phyloP scores from a whole-genome alignment of 768 basidiomycete genomes.

The Amylocystis lapponica region DNA sequence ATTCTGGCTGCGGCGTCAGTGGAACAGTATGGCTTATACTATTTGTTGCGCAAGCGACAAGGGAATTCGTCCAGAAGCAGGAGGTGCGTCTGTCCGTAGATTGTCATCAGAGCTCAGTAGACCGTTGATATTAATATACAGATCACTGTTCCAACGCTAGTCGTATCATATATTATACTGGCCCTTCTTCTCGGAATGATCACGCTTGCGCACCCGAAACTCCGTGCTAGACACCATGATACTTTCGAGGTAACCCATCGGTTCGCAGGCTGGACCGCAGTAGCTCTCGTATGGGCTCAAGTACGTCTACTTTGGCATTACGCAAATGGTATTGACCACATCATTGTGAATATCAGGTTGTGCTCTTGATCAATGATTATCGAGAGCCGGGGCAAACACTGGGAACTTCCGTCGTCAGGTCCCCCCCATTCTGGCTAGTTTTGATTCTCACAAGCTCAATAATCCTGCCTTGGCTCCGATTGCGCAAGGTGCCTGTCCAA shows the following conservation, averaged over 20 bases:
- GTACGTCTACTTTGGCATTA: conserved; percentile 19
- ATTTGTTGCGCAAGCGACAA: conserved; percentile 45
- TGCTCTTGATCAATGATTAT: conserved; percentile 49
- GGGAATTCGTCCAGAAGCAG: conserved; percentile 33
- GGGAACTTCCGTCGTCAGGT: conserved; percentile 33
- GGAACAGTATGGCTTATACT: conserved; percentile 45
- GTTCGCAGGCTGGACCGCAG: conserved; percentile 49
- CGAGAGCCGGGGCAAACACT: conserved; percentile 29
- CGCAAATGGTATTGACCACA: background rate
- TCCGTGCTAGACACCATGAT: conserved; percentile 42
- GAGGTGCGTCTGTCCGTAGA: conserved; percentile 23
- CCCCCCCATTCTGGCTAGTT: conserved; percentile 49
- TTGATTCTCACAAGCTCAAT: conserved; percentile 47
- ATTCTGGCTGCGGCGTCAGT: conserved; percentile 48
- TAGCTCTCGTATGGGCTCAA: conserved; percentile 45
- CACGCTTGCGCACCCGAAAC: conserved; percentile 41
- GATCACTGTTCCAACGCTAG: conserved; percentile 42
- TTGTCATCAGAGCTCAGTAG: background rate
- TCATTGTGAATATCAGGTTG: conserved; percentile 25
- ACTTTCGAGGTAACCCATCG: conserved; percentile 50
- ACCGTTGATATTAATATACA: conserved; percentile 10
- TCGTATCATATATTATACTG: conserved; percentile 43
- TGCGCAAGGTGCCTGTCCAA: conserved; percentile 47
- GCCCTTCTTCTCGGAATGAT: conserved; percentile 40
- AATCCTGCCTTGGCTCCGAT: conserved; percentile 47